Conservation (phyloP, 1,139 yeast species). For the Yamadazyma jaroonii region DNA sequence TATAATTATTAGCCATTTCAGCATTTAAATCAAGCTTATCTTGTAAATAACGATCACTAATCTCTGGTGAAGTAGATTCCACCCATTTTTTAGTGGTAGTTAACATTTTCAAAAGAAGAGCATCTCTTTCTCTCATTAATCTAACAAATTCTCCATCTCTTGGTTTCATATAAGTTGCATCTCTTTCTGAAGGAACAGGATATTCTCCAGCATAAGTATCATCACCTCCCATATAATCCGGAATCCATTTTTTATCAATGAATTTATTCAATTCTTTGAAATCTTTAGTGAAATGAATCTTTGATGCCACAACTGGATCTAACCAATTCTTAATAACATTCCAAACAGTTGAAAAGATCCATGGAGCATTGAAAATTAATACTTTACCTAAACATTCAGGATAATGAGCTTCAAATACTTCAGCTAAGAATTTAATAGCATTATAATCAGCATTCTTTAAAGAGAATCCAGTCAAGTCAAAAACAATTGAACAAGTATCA, state of each 20-base stretch:
- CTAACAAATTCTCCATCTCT: slow-evolving; percentile 22
- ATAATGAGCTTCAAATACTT: slow-evolving; percentile 46
- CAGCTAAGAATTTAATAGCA: slow-evolving; percentile 43
- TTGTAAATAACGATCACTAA: slow-evolving; percentile 37
- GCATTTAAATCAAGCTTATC: slow-evolving; percentile 33
- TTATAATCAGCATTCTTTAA: slow-evolving; percentile 46
- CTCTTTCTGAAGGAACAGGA: slow-evolving; percentile 27
- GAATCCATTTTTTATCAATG: slow-evolving; percentile 34
- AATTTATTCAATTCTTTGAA: slow-evolving; percentile 30
- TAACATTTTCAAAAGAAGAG: slow-evolving; percentile 26
- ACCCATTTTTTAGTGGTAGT: slow-evolving; percentile 42
- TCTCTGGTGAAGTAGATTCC: slow-evolving; percentile 39
- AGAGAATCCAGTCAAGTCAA: slow-evolving; percentile 47
- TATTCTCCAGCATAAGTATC: slow-evolving; percentile 28
- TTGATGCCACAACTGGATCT: slow-evolving; percentile 45
- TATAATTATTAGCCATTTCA: slow-evolving; percentile 31
- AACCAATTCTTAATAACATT: slow-evolving; percentile 45
- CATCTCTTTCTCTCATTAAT: slow-evolving; percentile 33
- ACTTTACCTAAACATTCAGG: slow-evolving; percentile 46
- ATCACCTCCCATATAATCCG: slow-evolving; percentile 40
- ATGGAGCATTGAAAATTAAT: slow-evolving; percentile 46
- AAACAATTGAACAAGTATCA: slow-evolving; percentile 39
- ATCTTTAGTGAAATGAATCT: slow-evolving; percentile 43
- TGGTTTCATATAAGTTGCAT: slow-evolving; percentile 27
- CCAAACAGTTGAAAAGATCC: slow-evolving; percentile 50